These are phyloP conservation scores for Candida silvicultrix DNA, from an alignment of 805 yeast genomes.

Conservation along the genomic window DNA sequence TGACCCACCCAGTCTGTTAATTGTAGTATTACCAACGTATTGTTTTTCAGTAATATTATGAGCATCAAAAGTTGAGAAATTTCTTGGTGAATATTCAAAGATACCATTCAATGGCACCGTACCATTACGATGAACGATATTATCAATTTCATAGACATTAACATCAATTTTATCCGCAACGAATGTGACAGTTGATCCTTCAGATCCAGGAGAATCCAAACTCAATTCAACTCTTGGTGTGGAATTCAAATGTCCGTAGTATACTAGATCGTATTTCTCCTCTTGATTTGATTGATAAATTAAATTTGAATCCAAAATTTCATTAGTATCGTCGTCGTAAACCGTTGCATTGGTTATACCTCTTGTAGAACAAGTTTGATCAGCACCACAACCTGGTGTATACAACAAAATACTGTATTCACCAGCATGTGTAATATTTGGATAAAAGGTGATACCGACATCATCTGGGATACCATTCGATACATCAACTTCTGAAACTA, in stretches of 20 bases:
- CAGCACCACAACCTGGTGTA: constrained; percentile 83
- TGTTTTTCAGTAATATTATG: constrained; percentile 18
- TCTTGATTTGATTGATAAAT: constrained; percentile 78
- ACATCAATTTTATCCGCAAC: constrained; percentile 69
- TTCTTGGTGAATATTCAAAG: constrained; percentile 72
- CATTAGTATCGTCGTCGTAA: constrained; percentile 31
- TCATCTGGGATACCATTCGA: constrained; percentile 26
- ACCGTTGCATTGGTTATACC: constrained; percentile 78
- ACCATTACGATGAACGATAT: constrained; percentile 25
- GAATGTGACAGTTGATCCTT: constrained; percentile 35
- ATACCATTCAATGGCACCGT: constrained; percentile 58
- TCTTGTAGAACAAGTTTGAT: constrained; percentile 60
- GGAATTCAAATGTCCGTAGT: constrained; percentile 56
- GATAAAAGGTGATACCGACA: constrained; percentile 46
- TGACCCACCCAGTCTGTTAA: constrained; percentile 23
- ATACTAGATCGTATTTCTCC: constrained; percentile 76
- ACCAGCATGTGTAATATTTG: constrained; percentile 70
- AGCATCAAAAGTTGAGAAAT: constrained; percentile 41
- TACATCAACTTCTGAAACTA: constrained; percentile 24
- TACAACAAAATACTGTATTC: constrained; percentile 63
- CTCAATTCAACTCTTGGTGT: constrained; percentile 39
- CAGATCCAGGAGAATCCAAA: constrained; percentile 27
- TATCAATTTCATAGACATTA: constrained; percentile 40
- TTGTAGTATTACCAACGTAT: constrained; percentile 43
- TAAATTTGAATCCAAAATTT: constrained; percentile 32